Evolutionary conservation across 2,329 filamentous ascomycete species (phyloP), one percentile per base, ranked within the genome.

Genomic region (Diaporthe vaccinii): DNA sequence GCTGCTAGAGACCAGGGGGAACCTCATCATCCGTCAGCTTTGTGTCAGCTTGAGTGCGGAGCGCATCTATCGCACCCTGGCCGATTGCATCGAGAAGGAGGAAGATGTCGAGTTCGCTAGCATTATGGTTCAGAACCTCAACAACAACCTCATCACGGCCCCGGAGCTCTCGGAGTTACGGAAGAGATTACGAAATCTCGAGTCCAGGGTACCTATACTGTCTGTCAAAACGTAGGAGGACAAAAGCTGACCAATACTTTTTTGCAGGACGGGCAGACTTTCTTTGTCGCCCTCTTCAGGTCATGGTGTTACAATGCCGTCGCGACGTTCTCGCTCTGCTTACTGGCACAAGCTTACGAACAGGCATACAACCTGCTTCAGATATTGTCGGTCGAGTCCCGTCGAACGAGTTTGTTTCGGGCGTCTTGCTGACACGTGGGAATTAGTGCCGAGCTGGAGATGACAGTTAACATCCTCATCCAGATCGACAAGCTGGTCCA

Each of bases 301-400:
- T 98, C 96, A 5, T 99, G 97, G 97, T 99, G 97, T 82, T 97
- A 98, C 83, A 99, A 99, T 81, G 96, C 97, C 3, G 97, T 99
- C 8, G 96, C 97, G 10, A 98, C 97, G 0, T 99, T 99, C 84
- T 98, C 96, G 3, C 87, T 99, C 5, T 99, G 97, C 82, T 88
- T 99, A 44, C 91, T 99, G 70, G 97, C 97, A 1, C 97, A 99
- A 84, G 97, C 96, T 17, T 99, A 99, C 82, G 97, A 99, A 82
- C 97, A 98, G 82, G 97, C 97, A 15, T 99, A 98, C 81, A 95
- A 98, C 82, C 88, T 99, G 22, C 88, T 99, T 25, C 96, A 98
- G 82, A 97, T 98, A 65, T 98, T 99, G 94, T 97, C 7, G 15
- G 61, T 44, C 39, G 76, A 83, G 57, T 44, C 28, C 22, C 49